These are phyloP conservation scores for Silene coronaria DNA, from an alignment of 179 eudicot species.

Conservation along the genomic window DNA sequence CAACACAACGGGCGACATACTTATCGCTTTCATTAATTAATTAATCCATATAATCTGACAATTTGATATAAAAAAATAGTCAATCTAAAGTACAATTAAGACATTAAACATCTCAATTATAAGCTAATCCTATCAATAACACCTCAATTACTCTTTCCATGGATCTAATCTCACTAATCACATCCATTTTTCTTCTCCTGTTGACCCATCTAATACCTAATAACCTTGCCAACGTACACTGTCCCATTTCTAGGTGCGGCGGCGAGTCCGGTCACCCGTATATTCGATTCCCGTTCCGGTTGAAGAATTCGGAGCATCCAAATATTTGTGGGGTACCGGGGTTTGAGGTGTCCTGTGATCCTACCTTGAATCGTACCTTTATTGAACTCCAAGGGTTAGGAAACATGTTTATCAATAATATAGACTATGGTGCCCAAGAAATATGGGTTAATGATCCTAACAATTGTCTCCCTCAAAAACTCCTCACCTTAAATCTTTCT, in stretches of 20 bases:
- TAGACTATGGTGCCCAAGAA: conserved; percentile 45
- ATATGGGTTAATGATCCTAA: conserved; percentile 48
- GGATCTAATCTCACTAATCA: conserved; percentile 24
- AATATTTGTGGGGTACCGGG: conserved; percentile 37
- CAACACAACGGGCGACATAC: conserved; percentile 2
- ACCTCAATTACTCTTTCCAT: conserved; percentile 1
- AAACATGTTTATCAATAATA: conserved; percentile 26
- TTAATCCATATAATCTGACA: neutral
- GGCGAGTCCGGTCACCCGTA: conserved; percentile 16
- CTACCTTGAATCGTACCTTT: conserved; percentile 24
- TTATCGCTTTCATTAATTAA: conserved; percentile 1
- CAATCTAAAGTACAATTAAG: neutral
- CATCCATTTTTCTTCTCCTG: conserved; percentile 7
- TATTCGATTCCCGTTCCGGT: conserved; percentile 41
- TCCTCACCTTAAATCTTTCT: conserved; percentile 36
- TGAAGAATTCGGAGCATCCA: conserved; percentile 24
- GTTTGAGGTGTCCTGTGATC: conserved; percentile 34
- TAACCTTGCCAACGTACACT: conserved; percentile 3
- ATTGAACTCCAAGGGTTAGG: conserved; percentile 36
- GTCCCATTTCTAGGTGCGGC: conserved; percentile 29
- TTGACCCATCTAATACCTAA: conserved; percentile 6
- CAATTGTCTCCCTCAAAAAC: conserved; percentile 37
- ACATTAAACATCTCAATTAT: neutral
- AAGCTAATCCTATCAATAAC: neutral
- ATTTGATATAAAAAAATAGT: neutral